Evolutionary conservation across 73 alveolate species (phyloP).

Genomic region (Tetrahymena borealis): DNA sequence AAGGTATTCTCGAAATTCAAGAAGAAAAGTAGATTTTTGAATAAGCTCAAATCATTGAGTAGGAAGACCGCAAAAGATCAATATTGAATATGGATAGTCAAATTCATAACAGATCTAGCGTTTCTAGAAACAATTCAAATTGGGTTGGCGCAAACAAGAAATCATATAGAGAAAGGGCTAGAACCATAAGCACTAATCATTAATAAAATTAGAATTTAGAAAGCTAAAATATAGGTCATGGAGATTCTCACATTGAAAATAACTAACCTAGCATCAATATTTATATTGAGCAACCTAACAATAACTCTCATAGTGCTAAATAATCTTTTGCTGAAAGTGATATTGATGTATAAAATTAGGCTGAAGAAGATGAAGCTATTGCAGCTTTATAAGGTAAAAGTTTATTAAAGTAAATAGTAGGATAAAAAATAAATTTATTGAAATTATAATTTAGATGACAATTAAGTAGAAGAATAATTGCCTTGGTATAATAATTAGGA

Average conservation of each 20-base stretch:
- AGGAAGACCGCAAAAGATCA: constrained; percentile 12
- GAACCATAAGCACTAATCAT: no score
- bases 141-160: no score
- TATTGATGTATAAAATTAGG: neutral
- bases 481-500: constrained; percentile 43
- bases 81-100: no score
- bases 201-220: no score
- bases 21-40: constrained; percentile 10
- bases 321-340: neutral
- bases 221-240: no score
- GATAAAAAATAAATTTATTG: neutral
- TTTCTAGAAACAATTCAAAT: no score
- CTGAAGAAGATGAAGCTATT: constrained; percentile 27
- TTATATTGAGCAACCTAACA: neutral
- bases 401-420: neutral
- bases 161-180: neutral
- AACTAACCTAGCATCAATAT: neutral
- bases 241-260: no score
- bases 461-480: constrained; percentile 17
- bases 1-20: constrained; percentile 22
- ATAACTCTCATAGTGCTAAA: neutral
- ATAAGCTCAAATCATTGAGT: constrained; percentile 18
- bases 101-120: no score
- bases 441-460: constrained; percentile 29
- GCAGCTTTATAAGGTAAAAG: neutral